phyloP scores from a whole-genome alignment of 2,329 filamentous ascomycete genomes.

The Kalmusia sp. region DNA sequence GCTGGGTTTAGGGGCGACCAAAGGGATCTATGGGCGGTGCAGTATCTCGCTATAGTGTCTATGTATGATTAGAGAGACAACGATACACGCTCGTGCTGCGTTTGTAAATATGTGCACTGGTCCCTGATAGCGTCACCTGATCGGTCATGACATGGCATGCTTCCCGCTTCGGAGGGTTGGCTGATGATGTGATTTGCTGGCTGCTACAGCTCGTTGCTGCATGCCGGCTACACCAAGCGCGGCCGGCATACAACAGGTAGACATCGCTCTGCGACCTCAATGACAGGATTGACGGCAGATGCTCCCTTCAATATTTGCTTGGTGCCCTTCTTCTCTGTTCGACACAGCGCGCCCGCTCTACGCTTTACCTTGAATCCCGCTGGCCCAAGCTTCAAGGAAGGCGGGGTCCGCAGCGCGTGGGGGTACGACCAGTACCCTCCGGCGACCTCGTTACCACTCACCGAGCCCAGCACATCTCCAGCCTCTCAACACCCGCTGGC shows the following conservation, averaged over 20 bases:
- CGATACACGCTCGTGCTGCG: conserved; percentile 3
- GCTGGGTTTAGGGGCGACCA: not conserved
- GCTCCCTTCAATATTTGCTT: not conserved
- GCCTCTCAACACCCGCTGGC: not conserved
- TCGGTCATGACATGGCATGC: not conserved
- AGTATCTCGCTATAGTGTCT: conserved; percentile 2
- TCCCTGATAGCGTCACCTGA: conserved; percentile 10
- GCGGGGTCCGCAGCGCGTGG: conserved; percentile 8
- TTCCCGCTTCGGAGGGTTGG: not conserved
- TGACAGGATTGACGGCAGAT: not conserved
- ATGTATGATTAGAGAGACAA: conserved; percentile 15
- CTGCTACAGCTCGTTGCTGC: not conserved
- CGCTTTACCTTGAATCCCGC: not conserved
- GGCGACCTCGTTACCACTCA: conserved; percentile 6
- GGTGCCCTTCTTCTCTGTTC: not conserved
- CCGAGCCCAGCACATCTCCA: not conserved
- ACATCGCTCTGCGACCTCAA: not conserved
- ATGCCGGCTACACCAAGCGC: conserved; percentile 1
- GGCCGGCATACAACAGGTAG: conserved; percentile 6
- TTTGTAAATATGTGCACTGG: conserved; percentile 1
- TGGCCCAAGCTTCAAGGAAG: conserved; percentile 4
- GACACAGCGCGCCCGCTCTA: not conserved
- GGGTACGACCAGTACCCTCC: not conserved
- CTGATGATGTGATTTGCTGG: conserved; percentile 11
- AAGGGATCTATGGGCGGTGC: conserved; percentile 7